Base-by-base conservation (phyloP, 192 early-diverging fungal species). In the Coemansia sp. region DNA sequence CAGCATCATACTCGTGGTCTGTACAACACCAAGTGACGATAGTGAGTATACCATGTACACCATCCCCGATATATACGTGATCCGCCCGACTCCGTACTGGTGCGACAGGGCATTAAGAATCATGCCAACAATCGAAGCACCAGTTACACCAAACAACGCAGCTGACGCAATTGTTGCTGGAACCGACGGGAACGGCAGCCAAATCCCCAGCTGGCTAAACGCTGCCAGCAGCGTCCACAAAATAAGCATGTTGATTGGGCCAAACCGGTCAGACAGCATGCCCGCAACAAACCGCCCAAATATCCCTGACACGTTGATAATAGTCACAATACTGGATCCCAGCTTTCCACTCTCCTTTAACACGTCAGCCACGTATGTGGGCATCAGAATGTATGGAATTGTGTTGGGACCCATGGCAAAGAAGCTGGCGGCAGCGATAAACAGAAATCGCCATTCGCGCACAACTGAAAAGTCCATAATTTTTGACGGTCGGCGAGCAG, bases 381-480 rank as follows among this genome's bases (percentile, higher is more conserved):
- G 77, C 77, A 80, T 74, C 49, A 80, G 37, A 39, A 80, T 60
- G 43, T 74, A 80, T 1, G 77, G 77, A 11, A 80, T 69, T 9
- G 77, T 80, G 69, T 80, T 80, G 58, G 77, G 77, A 0, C 65
- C 77, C 77, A 80, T 80, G 9, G 77, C 63, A 41, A 80, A 74
- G 59, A 80, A 80, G 35, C 77, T 74, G 38, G 72, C 67, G 2
- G 50, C 72, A 1, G 77, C 77, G 23, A 80, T 67, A 22, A 71
- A 64, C 65, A 71, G 22, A 17, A 80, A 80, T 24, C 55, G 55
- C 68, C 71, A 74, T 52, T 80, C 77, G 8, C 49, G 37, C 27
- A 74, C 57, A 22, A 80, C 72, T 3, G 68, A 65, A 19, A 80
- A 56, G 47, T 80, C 77, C 9, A 80, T 48, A 2, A 70, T 60